Base-by-base conservation (phyloP, 2,329 filamentous ascomycete species). In the Phaeoacremonium minimum region DNA sequence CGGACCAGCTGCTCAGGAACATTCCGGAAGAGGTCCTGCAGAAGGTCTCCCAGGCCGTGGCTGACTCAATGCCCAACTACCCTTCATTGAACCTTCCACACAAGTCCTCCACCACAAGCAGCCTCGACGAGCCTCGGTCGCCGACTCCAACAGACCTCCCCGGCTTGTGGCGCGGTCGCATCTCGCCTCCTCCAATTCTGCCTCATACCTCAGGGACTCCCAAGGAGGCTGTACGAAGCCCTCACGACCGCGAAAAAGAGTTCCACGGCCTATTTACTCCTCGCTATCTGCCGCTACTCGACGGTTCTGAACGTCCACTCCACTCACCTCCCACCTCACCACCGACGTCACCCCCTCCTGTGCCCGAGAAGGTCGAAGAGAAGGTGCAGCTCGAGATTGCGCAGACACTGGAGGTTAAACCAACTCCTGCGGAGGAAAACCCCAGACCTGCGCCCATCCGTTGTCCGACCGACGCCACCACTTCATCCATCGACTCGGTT, bases 181-280 rank as follows among this genome's bases (percentile, higher is more conserved):
- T 49, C 37, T 66, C 63, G 11, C 58, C 63, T n/a, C 60, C 63
- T 15, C 63, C 65, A 6, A 46, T 61, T 33, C 57, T 66, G 28
- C 61, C 56, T 45, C 59, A 63, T 40, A 63, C 57, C 14, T 61
- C 63, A 2, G 58, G 54, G 28, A 48, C 46, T 6, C 56, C 61
- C 8, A 54, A 57, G 29, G 57, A 61, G 8, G 55, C 58, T 45
- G 60, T 61, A 33, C 51, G 61, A 46, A 68, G 64, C 48, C 66
- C 68, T 34, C 72, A 72, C 58, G 71, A 74, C 40, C 70, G 74
- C 41, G 76, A 82, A 46, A 61, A 63, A 50, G 77, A 81, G 46
- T 73, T 83, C 45, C 70, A 71, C 44, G 78, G 78, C 42, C 58
- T 83, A 41, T 83, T 83, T 51, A 81, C 73, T 22, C 79, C 78